phyloP scores from a whole-genome alignment of 2,329 filamentous ascomycete genomes.

The Aspergillus phoenicis region DNA sequence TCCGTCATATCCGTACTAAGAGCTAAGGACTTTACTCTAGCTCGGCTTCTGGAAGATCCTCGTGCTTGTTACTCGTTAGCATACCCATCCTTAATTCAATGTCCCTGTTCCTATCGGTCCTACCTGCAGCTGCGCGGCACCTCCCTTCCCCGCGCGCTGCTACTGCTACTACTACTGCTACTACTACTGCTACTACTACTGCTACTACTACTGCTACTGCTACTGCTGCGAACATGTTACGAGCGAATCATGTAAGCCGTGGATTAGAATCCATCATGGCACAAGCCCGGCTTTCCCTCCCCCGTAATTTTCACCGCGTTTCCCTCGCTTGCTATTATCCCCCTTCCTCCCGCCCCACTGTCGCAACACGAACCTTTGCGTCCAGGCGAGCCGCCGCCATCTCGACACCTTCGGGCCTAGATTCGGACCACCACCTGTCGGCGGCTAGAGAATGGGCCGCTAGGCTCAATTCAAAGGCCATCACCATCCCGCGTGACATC shows the following conservation, averaged over 20 bases:
- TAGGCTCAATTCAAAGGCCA: slow-evolving; percentile 50
- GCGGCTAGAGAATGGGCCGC: slow-evolving; percentile 61
- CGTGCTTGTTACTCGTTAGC: slow-evolving; percentile 20
- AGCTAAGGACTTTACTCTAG: slow-evolving; percentile 14
- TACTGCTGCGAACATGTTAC: background rate
- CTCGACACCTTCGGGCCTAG: slow-evolving; percentile 8
- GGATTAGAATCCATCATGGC: slow-evolving; percentile 5
- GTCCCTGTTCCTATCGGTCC: slow-evolving; percentile 13
- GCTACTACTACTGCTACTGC: background rate
- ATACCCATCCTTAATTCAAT: slow-evolving; percentile 21
- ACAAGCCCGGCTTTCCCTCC: slow-evolving; percentile 1
- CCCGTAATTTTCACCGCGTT: slow-evolving; percentile 12
- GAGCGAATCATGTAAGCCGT: background rate
- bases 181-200: background rate
- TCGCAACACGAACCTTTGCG: slow-evolving; percentile 30
- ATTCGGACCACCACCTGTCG: slow-evolving; percentile 36
- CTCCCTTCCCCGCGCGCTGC: background rate
- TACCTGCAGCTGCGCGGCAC: slow-evolving; percentile 6
- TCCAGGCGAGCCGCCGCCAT: slow-evolving; percentile 28
- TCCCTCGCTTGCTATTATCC: slow-evolving; percentile 12
- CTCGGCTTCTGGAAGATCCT: slow-evolving; percentile 18
- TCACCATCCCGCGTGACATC: slow-evolving; percentile 57
- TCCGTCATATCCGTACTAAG: slow-evolving; percentile 1
- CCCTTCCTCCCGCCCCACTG: slow-evolving; percentile 13
- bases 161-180: too few species aligned